Evolutionary conservation across 352 stramenopile species (phyloP).

Genomic region (Phytophthora europaea): DNA sequence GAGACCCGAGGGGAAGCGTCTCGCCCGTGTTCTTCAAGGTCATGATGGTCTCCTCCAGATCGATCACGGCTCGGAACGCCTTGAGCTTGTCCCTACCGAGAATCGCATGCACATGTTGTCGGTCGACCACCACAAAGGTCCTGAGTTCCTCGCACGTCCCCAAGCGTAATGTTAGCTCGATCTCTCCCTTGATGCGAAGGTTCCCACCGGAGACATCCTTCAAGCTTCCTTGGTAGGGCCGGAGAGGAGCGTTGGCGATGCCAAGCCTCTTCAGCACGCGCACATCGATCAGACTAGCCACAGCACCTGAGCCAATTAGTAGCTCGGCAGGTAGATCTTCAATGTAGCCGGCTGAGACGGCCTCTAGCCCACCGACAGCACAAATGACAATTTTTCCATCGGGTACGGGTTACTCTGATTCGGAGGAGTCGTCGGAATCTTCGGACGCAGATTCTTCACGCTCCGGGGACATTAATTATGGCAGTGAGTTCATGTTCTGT

Average conservation of each 20-base stretch:
- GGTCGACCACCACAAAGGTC: not conserved
- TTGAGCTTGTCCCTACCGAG: not conserved
- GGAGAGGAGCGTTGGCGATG: not conserved
- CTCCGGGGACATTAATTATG: not conserved
- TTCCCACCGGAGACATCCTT: not conserved
- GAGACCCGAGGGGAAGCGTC: not conserved
- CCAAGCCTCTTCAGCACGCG: not conserved
- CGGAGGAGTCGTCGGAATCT: too few species aligned
- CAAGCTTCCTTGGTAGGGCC: not conserved
- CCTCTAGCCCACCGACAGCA: not conserved
- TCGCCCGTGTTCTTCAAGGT: not conserved
- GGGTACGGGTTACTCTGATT: too few species aligned
- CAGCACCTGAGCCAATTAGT: not conserved
- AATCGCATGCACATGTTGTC: not conserved
- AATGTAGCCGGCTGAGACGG: not conserved
- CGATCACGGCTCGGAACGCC: conserved; percentile 2
- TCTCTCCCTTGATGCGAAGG: not conserved
- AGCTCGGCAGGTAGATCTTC: not conserved
- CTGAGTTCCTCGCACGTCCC: not conserved
- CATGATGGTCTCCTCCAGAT: not conserved
- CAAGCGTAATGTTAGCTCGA: not conserved
- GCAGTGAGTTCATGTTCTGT: not conserved
- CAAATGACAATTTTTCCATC: too few species aligned
- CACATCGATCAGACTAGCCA: not conserved
- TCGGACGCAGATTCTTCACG: not conserved